phyloP scores from a whole-genome alignment of 164 flowering plant genomes.

The Saururus chinensis region DNA sequence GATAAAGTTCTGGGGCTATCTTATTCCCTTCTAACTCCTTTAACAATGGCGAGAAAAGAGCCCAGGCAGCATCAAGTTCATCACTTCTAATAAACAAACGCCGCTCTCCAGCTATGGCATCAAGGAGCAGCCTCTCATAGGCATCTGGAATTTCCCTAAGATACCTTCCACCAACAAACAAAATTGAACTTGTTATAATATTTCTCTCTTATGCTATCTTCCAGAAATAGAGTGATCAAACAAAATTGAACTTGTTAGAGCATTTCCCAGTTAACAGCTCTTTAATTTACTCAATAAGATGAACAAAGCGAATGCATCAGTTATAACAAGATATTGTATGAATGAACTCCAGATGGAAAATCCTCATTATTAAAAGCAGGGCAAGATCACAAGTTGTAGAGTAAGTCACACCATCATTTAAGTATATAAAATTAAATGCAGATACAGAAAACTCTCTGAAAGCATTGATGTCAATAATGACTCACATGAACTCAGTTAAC shows the following conservation, averaged over 20 bases:
- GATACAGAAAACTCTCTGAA: too few species aligned
- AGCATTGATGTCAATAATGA: too few species aligned
- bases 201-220: constrained; percentile 53
- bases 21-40: constrained; percentile 69
- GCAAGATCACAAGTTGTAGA: neutral
- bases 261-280: neutral
- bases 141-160: constrained; percentile 69
- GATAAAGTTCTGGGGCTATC: constrained; percentile 66
- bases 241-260: neutral
- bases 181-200: neutral
- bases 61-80: constrained; percentile 92
- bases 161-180: constrained; percentile 31
- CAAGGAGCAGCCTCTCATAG: constrained; percentile 73
- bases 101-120: constrained; percentile 82
- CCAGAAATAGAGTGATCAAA: neutral
- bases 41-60: constrained; percentile 68
- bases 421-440: too few species aligned
- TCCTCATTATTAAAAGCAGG: too few species aligned
- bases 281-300: neutral
- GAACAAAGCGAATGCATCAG: neutral
- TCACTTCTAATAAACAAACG: constrained; percentile 85
- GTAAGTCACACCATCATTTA: neutral
- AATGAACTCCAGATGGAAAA: too few species aligned
- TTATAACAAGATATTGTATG: neutral
- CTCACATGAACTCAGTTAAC: too few species aligned